A percentile compares a stretch with the other conserved stretches of the same genome.
phyloP scores from a whole-genome alignment of 768 basidiomycete species.

The Clavaria fumosa region DNA sequence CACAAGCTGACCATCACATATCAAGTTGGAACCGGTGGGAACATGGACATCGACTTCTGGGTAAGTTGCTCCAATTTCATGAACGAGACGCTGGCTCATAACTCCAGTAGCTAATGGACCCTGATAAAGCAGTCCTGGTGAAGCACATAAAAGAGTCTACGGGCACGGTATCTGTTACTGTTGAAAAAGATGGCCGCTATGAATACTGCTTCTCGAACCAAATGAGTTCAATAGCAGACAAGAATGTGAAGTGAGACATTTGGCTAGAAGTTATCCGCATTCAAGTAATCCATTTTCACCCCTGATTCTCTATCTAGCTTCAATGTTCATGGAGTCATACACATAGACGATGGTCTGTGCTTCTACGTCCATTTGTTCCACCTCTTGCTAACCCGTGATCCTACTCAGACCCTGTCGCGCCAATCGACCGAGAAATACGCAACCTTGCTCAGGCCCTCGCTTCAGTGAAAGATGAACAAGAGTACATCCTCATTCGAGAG shows the following conservation, averaged over 20 bases:
- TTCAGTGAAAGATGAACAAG: slow-evolving; percentile 95
- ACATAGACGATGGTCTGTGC: slow-evolving; percentile 72
- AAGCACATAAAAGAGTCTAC: slow-evolving; percentile 82
- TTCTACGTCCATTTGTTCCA: slow-evolving; percentile 96
- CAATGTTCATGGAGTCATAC: slow-evolving; percentile 94
- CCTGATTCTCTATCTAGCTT: too few species aligned
- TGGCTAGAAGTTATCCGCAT: too few species aligned
- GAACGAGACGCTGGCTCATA: slow-evolving; percentile 7
- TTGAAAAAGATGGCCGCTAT: slow-evolving; percentile 73
- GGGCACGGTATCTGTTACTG: slow-evolving; percentile 77
- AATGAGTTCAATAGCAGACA: slow-evolving; percentile 94
- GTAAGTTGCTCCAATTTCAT: slow-evolving; percentile 26
- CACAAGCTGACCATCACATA: slow-evolving; percentile 96
- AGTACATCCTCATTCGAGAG: slow-evolving; percentile 94
- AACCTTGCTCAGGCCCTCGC: slow-evolving; percentile 64
- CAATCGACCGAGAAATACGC: slow-evolving; percentile 93
- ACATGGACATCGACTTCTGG: slow-evolving; percentile 97
- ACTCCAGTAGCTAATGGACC: slow-evolving; percentile 57
- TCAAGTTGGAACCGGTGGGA: slow-evolving; percentile 94
- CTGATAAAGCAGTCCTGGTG: slow-evolving; percentile 45
- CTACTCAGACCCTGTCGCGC: slow-evolving; percentile 62
- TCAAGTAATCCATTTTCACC: too few species aligned
- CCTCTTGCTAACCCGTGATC: slow-evolving; percentile 3
- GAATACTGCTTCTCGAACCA: slow-evolving; percentile 99
- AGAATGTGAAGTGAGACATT: slow-evolving; percentile 94